Conservation (phyloP, 306 rosid genomes). For the Corylus americana region DNA sequence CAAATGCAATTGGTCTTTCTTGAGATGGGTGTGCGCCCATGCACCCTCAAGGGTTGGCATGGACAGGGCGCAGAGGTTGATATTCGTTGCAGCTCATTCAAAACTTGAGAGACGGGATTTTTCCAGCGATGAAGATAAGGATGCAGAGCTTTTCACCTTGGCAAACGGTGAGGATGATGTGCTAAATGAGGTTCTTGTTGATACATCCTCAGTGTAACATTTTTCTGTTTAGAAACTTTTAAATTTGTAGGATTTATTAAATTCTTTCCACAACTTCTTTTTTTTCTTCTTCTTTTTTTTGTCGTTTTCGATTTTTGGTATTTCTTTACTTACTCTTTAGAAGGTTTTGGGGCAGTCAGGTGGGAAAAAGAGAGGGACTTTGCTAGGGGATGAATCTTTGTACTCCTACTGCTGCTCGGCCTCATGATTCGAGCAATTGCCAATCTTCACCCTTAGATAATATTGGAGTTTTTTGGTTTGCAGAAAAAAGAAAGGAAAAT, state of each 20-base stretch:
- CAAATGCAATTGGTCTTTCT: slow-evolving; percentile 53
- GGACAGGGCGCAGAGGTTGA: slow-evolving; percentile 54
- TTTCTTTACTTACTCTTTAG: slow-evolving; percentile 40
- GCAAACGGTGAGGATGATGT: slow-evolving; percentile 54
- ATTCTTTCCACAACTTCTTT: slow-evolving; percentile 60
- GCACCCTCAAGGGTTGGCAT: slow-evolving; percentile 47
- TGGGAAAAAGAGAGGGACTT: slow-evolving; percentile 37
- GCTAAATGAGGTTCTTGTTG: slow-evolving; percentile 60
- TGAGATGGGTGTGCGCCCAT: slow-evolving; percentile 55
- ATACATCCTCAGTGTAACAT: slow-evolving; percentile 56
- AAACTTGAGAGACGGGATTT: slow-evolving; percentile 57
- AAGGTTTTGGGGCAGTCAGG: slow-evolving; percentile 43
- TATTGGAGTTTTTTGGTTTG: slow-evolving; percentile 46
- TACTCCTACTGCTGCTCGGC: slow-evolving; percentile 31
- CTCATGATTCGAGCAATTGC: slow-evolving; percentile 40
- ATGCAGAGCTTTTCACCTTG: slow-evolving; percentile 46
- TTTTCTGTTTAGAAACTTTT: slow-evolving; percentile 32
- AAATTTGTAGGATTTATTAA: slow-evolving; percentile 61
- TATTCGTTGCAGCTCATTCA: slow-evolving; percentile 67
- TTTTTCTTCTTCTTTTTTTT: slow-evolving; percentile 22
- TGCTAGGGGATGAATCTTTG: slow-evolving; percentile 42
- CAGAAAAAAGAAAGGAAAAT: slow-evolving; percentile 35
- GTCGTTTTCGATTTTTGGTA: slow-evolving; percentile 16
- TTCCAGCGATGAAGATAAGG: slow-evolving; percentile 50
- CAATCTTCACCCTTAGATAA: slow-evolving; percentile 35